These are phyloP conservation scores for Hyphopichia homilentoma DNA, from an alignment of 805 yeast species.

Conservation along the genomic window DNA sequence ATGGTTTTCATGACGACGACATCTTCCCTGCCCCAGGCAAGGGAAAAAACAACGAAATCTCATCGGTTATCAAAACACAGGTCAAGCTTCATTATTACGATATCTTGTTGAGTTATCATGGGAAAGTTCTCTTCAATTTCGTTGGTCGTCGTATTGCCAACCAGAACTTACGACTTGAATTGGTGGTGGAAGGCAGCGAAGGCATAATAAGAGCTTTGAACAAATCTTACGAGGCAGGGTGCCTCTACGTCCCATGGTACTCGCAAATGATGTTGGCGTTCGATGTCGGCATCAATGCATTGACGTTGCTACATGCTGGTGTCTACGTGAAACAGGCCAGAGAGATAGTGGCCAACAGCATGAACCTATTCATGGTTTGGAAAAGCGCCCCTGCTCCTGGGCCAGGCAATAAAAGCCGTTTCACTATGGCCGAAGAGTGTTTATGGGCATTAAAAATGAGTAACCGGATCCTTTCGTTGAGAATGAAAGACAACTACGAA, in stretches of 20 bases:
- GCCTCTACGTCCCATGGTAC: conserved; percentile 51
- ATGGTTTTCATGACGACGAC: conserved; percentile 29
- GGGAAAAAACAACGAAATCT: conserved; percentile 7
- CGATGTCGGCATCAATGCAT: conserved; percentile 38
- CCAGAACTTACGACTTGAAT: conserved; percentile 26
- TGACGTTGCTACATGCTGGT: conserved; percentile 45
- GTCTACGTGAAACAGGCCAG: conserved; percentile 19
- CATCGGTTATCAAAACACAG: conserved; percentile 27
- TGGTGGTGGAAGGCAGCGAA: conserved; percentile 26
- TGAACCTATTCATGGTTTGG: conserved; percentile 17
- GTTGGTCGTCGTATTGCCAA: conserved; percentile 29
- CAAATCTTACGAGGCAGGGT: conserved; percentile 23
- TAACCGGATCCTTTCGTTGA: conserved; percentile 46
- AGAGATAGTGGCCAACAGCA: conserved; percentile 18
- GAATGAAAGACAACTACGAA: conserved; percentile 39
- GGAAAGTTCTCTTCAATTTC: conserved; percentile 27
- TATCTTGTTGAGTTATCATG: conserved; percentile 31
- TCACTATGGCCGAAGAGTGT: conserved; percentile 56
- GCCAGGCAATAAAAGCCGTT: conserved; percentile 29
- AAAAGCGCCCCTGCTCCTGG: conserved; percentile 30
- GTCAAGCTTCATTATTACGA: conserved; percentile 39
- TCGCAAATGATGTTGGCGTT: conserved; percentile 41
- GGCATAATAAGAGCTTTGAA: conserved; percentile 27
- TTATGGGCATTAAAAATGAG: conserved; percentile 59
- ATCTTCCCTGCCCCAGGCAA: no score